Base-by-base conservation (phyloP, 768 basidiomycete species). In the Leccinum truebloodii region DNA sequence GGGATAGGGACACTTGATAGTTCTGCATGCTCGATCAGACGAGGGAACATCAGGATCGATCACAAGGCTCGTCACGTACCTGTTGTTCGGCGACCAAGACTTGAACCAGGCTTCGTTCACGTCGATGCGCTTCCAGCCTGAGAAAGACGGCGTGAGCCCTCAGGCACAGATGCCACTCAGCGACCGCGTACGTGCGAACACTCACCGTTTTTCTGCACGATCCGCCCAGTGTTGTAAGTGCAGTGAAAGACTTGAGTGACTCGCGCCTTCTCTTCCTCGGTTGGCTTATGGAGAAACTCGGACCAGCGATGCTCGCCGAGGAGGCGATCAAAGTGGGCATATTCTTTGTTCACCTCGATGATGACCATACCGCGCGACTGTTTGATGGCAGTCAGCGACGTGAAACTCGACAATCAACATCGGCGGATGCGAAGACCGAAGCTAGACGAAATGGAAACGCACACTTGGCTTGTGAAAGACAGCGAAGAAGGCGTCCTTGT, bases 101-200 rank as follows among this genome's bases (percentile, higher is more conserved):
- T 61, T 61, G 70, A 81, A 82, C 80, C 80, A 83, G 8, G 61
- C 49, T 13, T 81, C 80, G n/a, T 75, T 63, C 1, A 82, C 71
- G 34, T 77, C 70, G 20, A 81, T 72, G 12, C 79, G 75, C 65
- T 81, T 83, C 81, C 81, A 82, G 7, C 81, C 81, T 82, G 28
- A 20, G 44, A 13, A 55, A 34, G 26, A 26, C 14, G 13, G 4
- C 2, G 48, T 62, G 28, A 62, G 49, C 7, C 7, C 4, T 13
- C 14, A 52, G 28, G n/a, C 18, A 26, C 12, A 13, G 35, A 64
- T 9, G 35, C 55, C 52, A 55, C 54, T 9, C 49, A 24, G 26
- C 35, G 3, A 53, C 20, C 22, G 44, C 10, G 12, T 7, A 52
- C 24, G 49, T 0, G 26, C 16, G 20, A 12, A 13, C n/a, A 62